Conservation (phyloP, 352 stramenopile species). For the Phytopythium helicoides region DNA sequence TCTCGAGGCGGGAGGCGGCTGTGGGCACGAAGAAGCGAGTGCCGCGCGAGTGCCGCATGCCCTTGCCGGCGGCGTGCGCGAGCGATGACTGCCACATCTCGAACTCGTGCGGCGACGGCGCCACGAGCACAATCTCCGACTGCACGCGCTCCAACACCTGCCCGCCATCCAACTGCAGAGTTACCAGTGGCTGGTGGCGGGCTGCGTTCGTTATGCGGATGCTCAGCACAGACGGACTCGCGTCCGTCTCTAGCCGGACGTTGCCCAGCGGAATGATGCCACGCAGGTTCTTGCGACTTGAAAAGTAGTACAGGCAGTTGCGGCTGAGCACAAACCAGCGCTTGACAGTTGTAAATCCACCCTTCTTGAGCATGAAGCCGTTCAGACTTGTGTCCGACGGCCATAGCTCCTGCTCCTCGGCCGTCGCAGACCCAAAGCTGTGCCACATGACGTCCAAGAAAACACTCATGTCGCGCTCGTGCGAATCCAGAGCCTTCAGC, state of each 20-base stretch:
- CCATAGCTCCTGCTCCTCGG: conserved; percentile 86
- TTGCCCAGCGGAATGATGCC: conserved; percentile 85
- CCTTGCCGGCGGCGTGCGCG: conserved; percentile 74
- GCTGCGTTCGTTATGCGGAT: conserved; percentile 74
- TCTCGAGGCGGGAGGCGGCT: conserved; percentile 70
- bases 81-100: conserved; percentile 90
- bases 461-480: conserved; percentile 85
- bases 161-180: conserved; percentile 78
- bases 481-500: conserved; percentile 63
- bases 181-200: conserved; percentile 61
- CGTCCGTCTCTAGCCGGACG: conserved; percentile 68
- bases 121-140: conserved; percentile 73
- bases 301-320: conserved; percentile 90
- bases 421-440: conserved; percentile 76
- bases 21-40: conserved; percentile 86
- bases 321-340: conserved; percentile 88
- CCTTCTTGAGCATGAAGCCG: conserved; percentile 81
- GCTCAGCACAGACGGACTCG: conserved; percentile 34
- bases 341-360: conserved; percentile 73
- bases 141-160: conserved; percentile 80
- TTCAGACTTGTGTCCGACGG: conserved; percentile 88
- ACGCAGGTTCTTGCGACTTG: conserved; percentile 70
- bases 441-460: conserved; percentile 89
- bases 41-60: conserved; percentile 74
- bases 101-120: conserved; percentile 65